Evolutionary conservation across 2,329 filamentous ascomycete genomes (phyloP).

Genomic region (Fragosphaeria purpurea): DNA sequence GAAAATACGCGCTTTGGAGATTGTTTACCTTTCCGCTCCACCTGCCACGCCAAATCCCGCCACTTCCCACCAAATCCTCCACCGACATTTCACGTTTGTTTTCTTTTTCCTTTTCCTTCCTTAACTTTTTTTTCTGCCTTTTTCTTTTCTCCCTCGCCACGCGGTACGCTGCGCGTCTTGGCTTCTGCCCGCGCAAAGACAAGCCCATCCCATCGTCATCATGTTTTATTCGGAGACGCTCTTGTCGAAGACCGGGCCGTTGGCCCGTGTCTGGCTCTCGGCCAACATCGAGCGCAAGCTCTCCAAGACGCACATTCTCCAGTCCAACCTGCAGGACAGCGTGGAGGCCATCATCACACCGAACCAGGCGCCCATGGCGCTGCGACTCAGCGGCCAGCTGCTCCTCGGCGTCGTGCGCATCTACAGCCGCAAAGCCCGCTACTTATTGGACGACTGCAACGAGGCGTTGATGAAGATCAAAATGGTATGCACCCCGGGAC

Average conservation of each 20-base stretch:
- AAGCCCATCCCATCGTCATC: too few species aligned
- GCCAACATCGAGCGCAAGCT: conserved; percentile 98
- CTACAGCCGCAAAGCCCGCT: conserved; percentile 93
- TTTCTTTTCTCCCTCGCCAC: not conserved
- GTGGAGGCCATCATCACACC: conserved; percentile 92
- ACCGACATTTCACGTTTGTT: too few species aligned
- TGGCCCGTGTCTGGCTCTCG: conserved; percentile 96
- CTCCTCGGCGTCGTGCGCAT: conserved; percentile 93
- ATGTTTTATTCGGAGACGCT: conserved; percentile 97
- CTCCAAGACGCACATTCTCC: conserved; percentile 89
- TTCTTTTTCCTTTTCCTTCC: not conserved
- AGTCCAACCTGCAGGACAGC: conserved; percentile 89
- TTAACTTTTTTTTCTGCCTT: not conserved
- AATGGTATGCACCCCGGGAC: conserved; percentile 52
- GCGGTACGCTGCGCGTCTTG: too few species aligned
- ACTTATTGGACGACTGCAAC: conserved; percentile 93
- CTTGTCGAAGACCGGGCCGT: conserved; percentile 88
- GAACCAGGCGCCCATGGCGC: conserved; percentile 85
- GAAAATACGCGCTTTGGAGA: too few species aligned
- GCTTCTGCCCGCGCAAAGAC: too few species aligned
- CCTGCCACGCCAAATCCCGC: too few species aligned
- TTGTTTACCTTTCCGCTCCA: too few species aligned
- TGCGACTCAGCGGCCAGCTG: conserved; percentile 88
- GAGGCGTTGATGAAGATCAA: conserved; percentile 97
- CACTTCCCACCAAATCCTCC: too few species aligned